phyloP scores from a whole-genome alignment of 106 monocot species.

The Hemerocallis citrina region DNA sequence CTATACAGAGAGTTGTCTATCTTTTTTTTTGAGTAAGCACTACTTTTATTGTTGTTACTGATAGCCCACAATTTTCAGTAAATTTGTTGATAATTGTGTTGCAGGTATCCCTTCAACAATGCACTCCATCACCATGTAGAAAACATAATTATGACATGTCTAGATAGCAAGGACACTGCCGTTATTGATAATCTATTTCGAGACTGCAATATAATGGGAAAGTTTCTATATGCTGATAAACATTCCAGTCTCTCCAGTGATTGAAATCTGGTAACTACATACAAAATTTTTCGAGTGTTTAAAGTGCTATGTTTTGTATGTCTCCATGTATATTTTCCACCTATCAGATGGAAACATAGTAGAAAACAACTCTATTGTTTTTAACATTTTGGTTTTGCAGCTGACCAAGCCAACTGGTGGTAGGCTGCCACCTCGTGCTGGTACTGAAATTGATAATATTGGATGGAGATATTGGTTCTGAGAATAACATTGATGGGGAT shows the following conservation, averaged over 20 bases:
- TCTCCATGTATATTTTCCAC: background rate
- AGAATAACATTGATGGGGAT: too few species aligned
- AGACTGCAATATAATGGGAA: conserved; percentile 30
- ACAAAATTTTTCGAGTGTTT: background rate
- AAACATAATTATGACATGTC: conserved; percentile 26
- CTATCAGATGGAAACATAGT: background rate
- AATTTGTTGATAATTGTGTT: background rate
- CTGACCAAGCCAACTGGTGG: conserved; percentile 25
- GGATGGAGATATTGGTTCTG: too few species aligned
- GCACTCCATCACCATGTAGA: conserved; percentile 46
- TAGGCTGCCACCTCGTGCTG: conserved; percentile 33
- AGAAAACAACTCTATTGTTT: background rate
- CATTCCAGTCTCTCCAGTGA: conserved; percentile 21
- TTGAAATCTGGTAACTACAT: conserved; percentile 19
- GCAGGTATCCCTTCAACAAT: conserved; percentile 57
- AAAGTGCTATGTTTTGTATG: background rate
- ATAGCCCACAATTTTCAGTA: background rate
- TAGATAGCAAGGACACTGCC: conserved; percentile 30
- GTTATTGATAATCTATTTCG: conserved; percentile 34
- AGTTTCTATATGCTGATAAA: conserved; percentile 36
- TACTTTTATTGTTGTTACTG: background rate
- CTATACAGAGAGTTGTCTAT: conserved; percentile 27
- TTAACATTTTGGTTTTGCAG: conserved; percentile 14
- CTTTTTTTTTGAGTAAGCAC: conserved; percentile 52
- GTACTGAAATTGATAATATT: too few species aligned